A percentile compares a stretch with the other conserved stretches of the same genome.
These are phyloP conservation scores for Boletus subparvulus DNA, from an alignment of 768 basidiomycete genomes.

Conservation along the genomic window DNA sequence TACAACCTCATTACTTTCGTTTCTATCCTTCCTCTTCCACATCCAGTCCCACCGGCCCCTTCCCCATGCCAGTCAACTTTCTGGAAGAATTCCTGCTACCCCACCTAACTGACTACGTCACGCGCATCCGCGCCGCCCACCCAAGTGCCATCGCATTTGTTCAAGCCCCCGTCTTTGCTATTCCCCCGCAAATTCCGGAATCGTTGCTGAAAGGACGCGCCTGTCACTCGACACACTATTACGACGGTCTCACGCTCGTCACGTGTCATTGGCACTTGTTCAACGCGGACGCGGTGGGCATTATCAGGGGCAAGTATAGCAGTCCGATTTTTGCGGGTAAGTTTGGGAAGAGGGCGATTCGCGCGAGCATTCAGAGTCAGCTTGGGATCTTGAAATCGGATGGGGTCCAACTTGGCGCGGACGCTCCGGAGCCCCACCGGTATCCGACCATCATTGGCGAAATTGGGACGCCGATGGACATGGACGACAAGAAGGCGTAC, in stretches of 20 bases:
- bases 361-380: constrained; percentile 79
- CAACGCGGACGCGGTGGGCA: constrained; percentile 91
- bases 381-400: constrained; percentile 78
- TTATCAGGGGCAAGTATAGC: constrained; percentile 82
- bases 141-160: constrained; percentile 87
- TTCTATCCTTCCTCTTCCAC: constrained; percentile 34
- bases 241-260: constrained; percentile 93
- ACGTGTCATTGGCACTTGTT: constrained; percentile 92
- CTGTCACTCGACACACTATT: constrained; percentile 83
- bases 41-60: background rate
- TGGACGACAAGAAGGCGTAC: constrained; percentile 87
- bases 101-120: constrained; percentile 58
- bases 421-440: constrained; percentile 3
- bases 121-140: constrained; percentile 63
- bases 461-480: constrained; percentile 92
- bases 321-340: constrained; percentile 68
- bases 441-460: constrained; percentile 95
- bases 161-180: constrained; percentile 86
- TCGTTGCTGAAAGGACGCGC: constrained; percentile 64
- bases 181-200: constrained; percentile 63
- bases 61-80: constrained; percentile 55
- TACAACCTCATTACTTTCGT: constrained; percentile 77
- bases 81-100: constrained; percentile 78
- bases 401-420: constrained; percentile 54
- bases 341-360: constrained; percentile 81